Evolutionary conservation across 805 yeast species (phyloP), one percentile per base, ranked within the genome.

Genomic region (Candida coquimbonensis): DNA sequence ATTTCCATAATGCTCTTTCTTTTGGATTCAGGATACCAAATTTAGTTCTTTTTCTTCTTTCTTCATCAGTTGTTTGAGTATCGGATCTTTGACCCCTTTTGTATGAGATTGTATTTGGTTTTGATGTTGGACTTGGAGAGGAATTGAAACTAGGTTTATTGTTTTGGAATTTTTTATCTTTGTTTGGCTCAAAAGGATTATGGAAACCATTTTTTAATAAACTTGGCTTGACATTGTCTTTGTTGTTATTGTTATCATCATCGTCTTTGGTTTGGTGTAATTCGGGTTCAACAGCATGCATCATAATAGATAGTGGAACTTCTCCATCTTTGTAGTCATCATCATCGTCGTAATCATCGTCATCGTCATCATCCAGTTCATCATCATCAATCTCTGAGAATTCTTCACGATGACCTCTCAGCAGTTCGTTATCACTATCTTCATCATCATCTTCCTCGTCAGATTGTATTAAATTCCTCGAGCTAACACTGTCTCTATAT

Each of bases 1-100:
- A 93, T 49, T 87, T 75, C 88, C 97, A 93, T 16, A 86, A 68
- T 0, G 98, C 96, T 41, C 88, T 69, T 59, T 90, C 96, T 48
- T 70, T 70, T 1, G 86, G 78, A 42, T 80, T 77, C 26, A 80
- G 57, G 1, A 73, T 68, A 8, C 75, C 74, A 8, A 73, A 44
- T 21, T 45, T 53, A 7, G 61, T 60, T 33, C 63, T 52, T 40
- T 63, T 49, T 9, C 42, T 40, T 7, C 59, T 44, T 25, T 61
- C 63, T 11, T 54, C 58, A 16, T 54, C 36, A 29, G 13, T 12
- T 9, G 13, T 9, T 9, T 57, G 1, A 40, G 14, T 4, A 27
- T 40, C 6, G 16, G 24, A 17, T 33, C 29, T 14, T 5, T 26
- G 7, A 9, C 17, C 4, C 21, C 31, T n/a, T 17, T 35, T 39